These are phyloP conservation scores for Phaeotremella fagi DNA, from an alignment of 768 basidiomycete species.

Conservation along the genomic window DNA sequence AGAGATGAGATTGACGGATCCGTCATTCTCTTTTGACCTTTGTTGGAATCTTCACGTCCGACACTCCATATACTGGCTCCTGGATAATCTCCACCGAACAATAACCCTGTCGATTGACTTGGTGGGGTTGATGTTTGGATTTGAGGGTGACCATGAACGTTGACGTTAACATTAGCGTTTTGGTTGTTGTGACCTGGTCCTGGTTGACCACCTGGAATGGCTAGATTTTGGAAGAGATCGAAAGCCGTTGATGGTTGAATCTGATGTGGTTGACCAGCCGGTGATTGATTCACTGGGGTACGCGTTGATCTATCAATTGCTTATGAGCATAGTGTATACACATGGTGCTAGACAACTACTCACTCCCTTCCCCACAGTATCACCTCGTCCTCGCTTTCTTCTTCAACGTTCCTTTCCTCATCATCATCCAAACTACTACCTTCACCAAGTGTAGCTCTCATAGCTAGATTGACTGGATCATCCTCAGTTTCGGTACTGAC, in stretches of 20 bases:
- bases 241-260: conserved; percentile 17
- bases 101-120: conserved; percentile 16
- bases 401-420: conserved; percentile 53
- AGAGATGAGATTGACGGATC: background rate
- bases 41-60: conserved; percentile 33
- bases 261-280: too few relatives aligned
- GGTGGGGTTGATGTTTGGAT: background rate
- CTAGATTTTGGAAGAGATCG: conserved; percentile 33
- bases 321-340: background rate
- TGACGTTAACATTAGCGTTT: too few relatives aligned
- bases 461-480: conserved; percentile 63
- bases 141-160: too few relatives aligned
- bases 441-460: conserved; percentile 59
- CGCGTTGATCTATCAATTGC: background rate
- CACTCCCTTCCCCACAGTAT: conserved; percentile 55
- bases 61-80: conserved; percentile 34
- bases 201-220: background rate
- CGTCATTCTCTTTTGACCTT: conserved; percentile 8
- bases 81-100: conserved; percentile 24
- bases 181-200: too few relatives aligned
- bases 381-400: conserved; percentile 61
- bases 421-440: conserved; percentile 53
- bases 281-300: background rate
- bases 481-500: conserved; percentile 71
- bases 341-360: conserved; percentile 1